phyloP scores from a whole-genome alignment of 257 asterid species.

The Linderniella brevidens region DNA sequence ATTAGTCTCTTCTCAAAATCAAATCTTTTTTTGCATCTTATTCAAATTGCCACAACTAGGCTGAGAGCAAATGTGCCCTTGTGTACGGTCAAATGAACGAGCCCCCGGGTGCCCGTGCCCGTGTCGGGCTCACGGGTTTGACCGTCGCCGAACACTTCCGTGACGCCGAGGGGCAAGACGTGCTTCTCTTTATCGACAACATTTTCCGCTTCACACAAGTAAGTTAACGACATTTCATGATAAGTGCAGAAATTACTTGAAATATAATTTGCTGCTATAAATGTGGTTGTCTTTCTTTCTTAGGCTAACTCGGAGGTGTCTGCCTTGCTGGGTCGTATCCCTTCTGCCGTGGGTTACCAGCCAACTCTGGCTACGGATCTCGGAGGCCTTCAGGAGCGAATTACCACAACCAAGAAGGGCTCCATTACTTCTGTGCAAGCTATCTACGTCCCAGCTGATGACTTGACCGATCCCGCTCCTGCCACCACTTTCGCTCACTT shows the following conservation, averaged over 20 bases:
- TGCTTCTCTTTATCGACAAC: conserved; percentile 93
- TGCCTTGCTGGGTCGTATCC: conserved; percentile 97
- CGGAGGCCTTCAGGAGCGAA: conserved; percentile 97
- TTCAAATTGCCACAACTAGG: conserved; percentile 17
- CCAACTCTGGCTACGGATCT: conserved; percentile 98
- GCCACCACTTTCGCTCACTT: conserved; percentile 98
- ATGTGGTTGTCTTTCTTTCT: background rate
- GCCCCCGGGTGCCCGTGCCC: conserved; percentile 99
- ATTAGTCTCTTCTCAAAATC: no score
- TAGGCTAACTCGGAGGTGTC: conserved; percentile 13
- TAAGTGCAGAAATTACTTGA: background rate
- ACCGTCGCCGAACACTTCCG: conserved; percentile 97
- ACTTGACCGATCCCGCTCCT: conserved; percentile 99
- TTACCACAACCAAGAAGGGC: conserved; percentile 88
- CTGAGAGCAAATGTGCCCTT: conserved; percentile 89
- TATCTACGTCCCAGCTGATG: conserved; percentile 98
- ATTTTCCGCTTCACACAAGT: conserved; percentile 96
- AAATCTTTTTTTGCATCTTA: no score
- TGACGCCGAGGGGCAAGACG: conserved; percentile 97
- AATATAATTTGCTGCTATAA: conserved; percentile 1
- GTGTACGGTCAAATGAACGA: conserved; percentile 98
- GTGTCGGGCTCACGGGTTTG: conserved; percentile 93
- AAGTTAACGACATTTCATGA: background rate
- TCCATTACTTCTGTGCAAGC: conserved; percentile 97
- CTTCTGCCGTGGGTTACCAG: conserved; percentile 97